Percentiles rank a stretch among this genome's conserved stretches.
These are phyloP conservation scores for Amoebophrya sp. DNA, from an alignment of 169 alveolate genomes.

Conservation along the genomic window DNA sequence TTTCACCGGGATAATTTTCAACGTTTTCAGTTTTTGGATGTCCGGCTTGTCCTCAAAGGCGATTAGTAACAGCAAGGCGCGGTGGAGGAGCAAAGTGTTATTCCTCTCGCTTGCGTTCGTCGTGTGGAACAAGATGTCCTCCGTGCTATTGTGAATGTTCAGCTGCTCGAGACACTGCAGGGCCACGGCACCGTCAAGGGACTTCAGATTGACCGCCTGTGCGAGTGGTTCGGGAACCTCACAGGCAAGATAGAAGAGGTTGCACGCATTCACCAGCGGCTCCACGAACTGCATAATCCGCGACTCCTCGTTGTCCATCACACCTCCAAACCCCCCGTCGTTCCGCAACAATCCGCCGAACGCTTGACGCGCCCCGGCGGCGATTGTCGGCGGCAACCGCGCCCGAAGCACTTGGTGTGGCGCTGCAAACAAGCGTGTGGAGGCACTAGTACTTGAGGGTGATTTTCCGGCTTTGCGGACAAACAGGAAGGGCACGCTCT, in stretches of 20 bases:
- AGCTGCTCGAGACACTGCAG: neutral
- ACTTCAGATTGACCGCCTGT: neutral
- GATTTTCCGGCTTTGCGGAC: neutral
- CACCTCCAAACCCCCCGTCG: neutral
- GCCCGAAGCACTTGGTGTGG: neutral
- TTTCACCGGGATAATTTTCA: neutral
- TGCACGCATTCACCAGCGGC: neutral
- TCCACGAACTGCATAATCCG: neutral
- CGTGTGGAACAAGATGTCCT: neutral
- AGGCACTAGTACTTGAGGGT: neutral
- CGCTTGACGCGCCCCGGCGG: slow-evolving; percentile 17
- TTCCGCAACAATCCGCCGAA: neutral
- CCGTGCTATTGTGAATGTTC: neutral
- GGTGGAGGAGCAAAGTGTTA: neutral
- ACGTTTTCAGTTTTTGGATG: neutral
- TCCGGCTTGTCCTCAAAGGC: neutral
- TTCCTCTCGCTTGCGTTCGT: neutral
- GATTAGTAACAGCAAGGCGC: neutral
- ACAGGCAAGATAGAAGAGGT: neutral
- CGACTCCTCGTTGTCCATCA: neutral
- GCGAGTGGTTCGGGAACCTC: neutral
- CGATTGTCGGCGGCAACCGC: neutral
- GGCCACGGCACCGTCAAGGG: neutral
- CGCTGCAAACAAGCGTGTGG: neutral
- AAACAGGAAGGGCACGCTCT: neutral